Conservation (phyloP, 768 basidiomycete genomes). For the Tricholoma matsutake region DNA sequence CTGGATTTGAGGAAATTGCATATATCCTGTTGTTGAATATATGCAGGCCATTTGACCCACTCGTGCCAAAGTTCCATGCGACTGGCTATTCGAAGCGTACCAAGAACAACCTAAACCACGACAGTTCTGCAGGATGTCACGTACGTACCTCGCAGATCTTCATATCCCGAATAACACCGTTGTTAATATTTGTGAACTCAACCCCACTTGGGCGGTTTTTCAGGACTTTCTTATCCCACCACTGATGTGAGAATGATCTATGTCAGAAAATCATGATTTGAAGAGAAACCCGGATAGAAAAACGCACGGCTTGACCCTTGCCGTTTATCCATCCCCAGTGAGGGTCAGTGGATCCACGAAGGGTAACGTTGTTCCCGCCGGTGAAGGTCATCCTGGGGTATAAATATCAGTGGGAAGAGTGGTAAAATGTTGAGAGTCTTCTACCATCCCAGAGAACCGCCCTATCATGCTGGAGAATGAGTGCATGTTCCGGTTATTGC, state of each 20-base stretch:
- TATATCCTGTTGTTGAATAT: slow-evolving; percentile 53
- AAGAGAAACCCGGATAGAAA: background rate
- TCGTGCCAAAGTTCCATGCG: slow-evolving; percentile 57
- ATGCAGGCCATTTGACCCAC: slow-evolving; percentile 46
- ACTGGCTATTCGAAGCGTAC: slow-evolving; percentile 37
- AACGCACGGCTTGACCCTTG: slow-evolving; percentile 50
- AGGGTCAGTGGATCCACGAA: slow-evolving; percentile 52
- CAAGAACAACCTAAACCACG: background rate
- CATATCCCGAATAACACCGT: slow-evolving; percentile 54
- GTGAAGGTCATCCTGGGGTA: slow-evolving; percentile 49
- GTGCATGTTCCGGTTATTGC: background rate
- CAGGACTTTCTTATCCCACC: slow-evolving; percentile 56
- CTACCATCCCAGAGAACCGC: slow-evolving; percentile 46
- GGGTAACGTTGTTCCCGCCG: slow-evolving; percentile 55
- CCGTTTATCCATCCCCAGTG: slow-evolving; percentile 66
- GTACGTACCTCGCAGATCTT: slow-evolving; percentile 46
- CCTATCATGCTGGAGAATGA: slow-evolving; percentile 20
- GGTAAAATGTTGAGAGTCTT: background rate
- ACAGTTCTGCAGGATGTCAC: background rate
- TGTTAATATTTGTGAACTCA: slow-evolving; percentile 49
- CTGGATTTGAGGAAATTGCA: slow-evolving; percentile 43
- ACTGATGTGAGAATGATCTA: slow-evolving; percentile 28
- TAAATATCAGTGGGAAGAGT: background rate
- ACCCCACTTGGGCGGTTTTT: slow-evolving; percentile 54
- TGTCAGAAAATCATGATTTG: background rate